Evolutionary conservation across 352 stramenopile genomes (phyloP).

Genomic region (Globisporangium ultimum): DNA sequence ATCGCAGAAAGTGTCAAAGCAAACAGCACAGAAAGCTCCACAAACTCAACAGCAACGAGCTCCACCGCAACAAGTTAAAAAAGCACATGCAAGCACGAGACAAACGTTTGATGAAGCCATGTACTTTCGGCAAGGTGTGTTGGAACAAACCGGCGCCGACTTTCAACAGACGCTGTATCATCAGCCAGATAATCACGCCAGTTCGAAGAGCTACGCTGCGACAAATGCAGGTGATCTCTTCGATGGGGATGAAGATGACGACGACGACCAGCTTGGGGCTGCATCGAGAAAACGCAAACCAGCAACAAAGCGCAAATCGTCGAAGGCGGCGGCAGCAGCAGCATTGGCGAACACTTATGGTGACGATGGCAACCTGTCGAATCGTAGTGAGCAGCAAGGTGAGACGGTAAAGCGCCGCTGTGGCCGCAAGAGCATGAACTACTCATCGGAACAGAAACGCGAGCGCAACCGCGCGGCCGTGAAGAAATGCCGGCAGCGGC

Average conservation of each 20-base stretch:
- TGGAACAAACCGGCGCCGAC: too few species aligned
- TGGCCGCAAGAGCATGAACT: conserved; percentile 86
- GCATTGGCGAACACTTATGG: background rate
- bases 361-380: conserved; percentile 1
- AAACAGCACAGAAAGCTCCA: too few species aligned
- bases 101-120: too few species aligned
- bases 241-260: conserved; percentile 1
- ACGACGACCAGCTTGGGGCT: conserved; percentile 1
- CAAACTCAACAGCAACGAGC: too few species aligned
- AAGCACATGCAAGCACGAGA: too few species aligned
- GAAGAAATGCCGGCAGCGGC: conserved; percentile 80
- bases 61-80: too few species aligned
- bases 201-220: background rate
- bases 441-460: conserved; percentile 79
- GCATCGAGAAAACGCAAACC: background rate
- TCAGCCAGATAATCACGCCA: background rate
- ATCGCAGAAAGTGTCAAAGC: too few species aligned
- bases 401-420: conserved; percentile 48
- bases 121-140: too few species aligned
- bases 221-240: too few species aligned
- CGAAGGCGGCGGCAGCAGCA: background rate
- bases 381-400: background rate
- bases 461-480: conserved; percentile 82
- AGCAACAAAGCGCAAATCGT: conserved; percentile 6
- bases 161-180: background rate